These are phyloP conservation scores for Malus hybrid DNA, from an alignment of 331 rosid species.

Conservation along the genomic window DNA sequence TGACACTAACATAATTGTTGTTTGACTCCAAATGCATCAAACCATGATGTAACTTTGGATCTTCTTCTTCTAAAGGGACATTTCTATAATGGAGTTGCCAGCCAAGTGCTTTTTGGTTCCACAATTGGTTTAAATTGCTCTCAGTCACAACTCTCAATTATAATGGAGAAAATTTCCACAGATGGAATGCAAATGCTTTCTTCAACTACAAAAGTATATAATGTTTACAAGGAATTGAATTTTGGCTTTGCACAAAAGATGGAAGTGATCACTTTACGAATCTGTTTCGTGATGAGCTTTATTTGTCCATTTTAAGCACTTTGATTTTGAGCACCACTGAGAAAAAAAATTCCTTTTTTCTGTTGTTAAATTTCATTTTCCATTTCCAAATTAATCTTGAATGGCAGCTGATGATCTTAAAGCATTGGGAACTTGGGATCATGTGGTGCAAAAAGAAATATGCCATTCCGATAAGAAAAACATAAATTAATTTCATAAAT, in stretches of 20 bases:
- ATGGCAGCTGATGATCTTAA: neutral
- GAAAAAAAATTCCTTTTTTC: neutral
- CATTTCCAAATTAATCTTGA: neutral
- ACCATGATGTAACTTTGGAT: constrained; percentile 16
- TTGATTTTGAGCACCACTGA: too few relatives aligned
- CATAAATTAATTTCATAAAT: neutral
- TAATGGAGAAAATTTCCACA: neutral
- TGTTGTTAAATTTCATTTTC: neutral
- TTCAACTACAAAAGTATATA: neutral
- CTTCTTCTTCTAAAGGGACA: neutral
- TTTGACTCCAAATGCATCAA: constrained; percentile 25
- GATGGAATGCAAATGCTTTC: neutral
- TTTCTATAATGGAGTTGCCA: constrained; percentile 4
- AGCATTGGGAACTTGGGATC: neutral
- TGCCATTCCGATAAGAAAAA: neutral
- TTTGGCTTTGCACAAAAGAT: neutral
- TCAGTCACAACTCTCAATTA: neutral
- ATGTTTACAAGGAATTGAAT: neutral
- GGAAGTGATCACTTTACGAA: neutral
- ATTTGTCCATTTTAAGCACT: neutral
- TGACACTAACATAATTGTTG: constrained; percentile 3
- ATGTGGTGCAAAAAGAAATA: neutral
- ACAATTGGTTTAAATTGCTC: neutral
- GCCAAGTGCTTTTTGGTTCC: neutral
- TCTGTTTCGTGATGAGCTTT: neutral